These are phyloP conservation scores for Imleria badia DNA, from an alignment of 768 basidiomycete genomes.

Conservation along the genomic window DNA sequence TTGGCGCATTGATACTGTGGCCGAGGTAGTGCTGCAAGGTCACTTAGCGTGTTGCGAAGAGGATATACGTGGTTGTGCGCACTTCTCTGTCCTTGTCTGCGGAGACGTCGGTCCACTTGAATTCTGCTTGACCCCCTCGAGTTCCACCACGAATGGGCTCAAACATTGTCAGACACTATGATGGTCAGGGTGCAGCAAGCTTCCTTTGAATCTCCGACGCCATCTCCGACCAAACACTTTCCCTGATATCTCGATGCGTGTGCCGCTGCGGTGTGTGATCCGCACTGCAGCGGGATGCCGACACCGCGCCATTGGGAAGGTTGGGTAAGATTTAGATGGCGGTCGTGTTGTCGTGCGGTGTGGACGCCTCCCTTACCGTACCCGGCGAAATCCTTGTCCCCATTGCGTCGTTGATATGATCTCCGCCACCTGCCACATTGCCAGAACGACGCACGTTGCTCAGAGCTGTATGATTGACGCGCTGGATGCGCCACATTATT, in stretches of 20 bases:
- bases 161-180: constrained; percentile 45
- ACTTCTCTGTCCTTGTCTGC: constrained; percentile 95
- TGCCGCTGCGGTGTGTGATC: constrained; percentile 18
- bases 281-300: constrained; percentile 21
- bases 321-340: constrained; percentile 5
- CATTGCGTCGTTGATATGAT: constrained; percentile 6
- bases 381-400: neutral
- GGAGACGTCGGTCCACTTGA: constrained; percentile 89
- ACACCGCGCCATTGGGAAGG: constrained; percentile 2
- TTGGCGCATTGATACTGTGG: constrained; percentile 92
- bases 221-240: constrained; percentile 21
- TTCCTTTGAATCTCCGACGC: constrained; percentile 10
- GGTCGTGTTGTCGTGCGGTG: constrained; percentile 8
- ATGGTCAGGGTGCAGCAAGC: neutral
- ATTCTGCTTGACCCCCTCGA: constrained; percentile 86
- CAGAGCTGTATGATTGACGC: constrained; percentile 1
- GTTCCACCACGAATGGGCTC: constrained; percentile 88
- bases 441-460: constrained; percentile 2
- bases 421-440: constrained; percentile 1
- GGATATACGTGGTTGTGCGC: constrained; percentile 8
- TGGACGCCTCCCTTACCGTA: constrained; percentile 2
- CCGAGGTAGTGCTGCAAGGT: constrained; percentile 83
- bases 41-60: neutral
- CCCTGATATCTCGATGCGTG: constrained; percentile 14
- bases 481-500: neutral